These are phyloP conservation scores for Yamadazyma jaroonii DNA, from an alignment of 1,139 yeast species.

Conservation along the genomic window DNA sequence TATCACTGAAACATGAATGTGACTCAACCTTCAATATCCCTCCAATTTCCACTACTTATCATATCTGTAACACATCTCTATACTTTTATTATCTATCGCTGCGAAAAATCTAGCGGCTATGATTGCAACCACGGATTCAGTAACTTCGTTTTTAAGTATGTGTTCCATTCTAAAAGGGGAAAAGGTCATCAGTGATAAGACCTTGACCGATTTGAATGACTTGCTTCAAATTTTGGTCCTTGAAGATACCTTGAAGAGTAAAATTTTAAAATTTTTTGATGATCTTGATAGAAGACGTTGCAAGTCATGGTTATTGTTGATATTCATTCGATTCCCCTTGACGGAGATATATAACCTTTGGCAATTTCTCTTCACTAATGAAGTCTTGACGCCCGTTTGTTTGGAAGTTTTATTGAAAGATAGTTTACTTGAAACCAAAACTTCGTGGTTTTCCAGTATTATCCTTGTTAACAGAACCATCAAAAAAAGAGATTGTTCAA, in stretches of 20 bases:
- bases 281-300: conserved; percentile 5
- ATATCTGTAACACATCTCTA: no score
- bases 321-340: conserved; percentile 7
- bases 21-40: no score
- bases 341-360: conserved; percentile 8
- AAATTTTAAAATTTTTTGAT: conserved; percentile 2
- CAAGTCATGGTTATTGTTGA: conserved; percentile 9
- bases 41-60: no score
- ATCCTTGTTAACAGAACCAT: conserved; percentile 4
- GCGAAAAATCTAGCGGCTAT: conserved; percentile 3
- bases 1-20: no score
- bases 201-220: background rate
- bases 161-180: conserved; percentile 2
- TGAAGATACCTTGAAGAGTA: background rate
- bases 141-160: background rate
- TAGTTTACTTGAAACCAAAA: conserved; percentile 6
- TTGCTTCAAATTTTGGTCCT: background rate
- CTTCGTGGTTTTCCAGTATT: conserved; percentile 14
- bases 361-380: conserved; percentile 8
- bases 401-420: conserved; percentile 7
- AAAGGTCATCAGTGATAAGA: conserved; percentile 2
- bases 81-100: background rate
- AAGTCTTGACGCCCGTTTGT: background rate
- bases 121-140: background rate
- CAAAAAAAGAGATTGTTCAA: conserved; percentile 1